These are phyloP conservation scores for Raddia guianensis DNA, from an alignment of 176 grass and related monocot genomes.

Conservation along the genomic window DNA sequence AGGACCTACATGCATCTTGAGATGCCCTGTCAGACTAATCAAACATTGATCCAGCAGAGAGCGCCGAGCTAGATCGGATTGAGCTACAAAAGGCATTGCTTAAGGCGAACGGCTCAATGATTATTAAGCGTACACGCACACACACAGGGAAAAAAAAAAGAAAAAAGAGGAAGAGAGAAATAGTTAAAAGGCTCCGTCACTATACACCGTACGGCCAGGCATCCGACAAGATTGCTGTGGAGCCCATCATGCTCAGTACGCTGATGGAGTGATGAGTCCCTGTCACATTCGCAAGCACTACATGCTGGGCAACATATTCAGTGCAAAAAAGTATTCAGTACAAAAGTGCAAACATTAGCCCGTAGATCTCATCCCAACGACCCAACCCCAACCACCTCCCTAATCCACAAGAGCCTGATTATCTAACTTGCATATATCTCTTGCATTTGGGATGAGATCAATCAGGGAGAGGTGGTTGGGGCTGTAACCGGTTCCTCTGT, in stretches of 20 bases:
- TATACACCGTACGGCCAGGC: background rate
- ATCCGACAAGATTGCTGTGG: conserved; percentile 37
- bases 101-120: conserved; percentile 25
- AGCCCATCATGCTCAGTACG: conserved; percentile 28
- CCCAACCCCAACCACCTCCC: no score
- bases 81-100: background rate
- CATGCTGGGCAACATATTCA: no score
- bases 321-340: no score
- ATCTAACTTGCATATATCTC: no score
- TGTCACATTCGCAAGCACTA: conserved; percentile 8
- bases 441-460: no score
- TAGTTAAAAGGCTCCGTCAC: conserved; percentile 24
- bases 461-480: no score
- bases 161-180: no score
- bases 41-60: background rate
- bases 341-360: no score
- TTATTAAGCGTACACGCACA: background rate
- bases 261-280: conserved; percentile 34
- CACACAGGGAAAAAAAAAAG: background rate
- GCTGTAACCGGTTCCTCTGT: no score
- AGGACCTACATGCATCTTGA: conserved; percentile 21
- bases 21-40: background rate
- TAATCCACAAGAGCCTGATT: no score
- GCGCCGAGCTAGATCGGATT: background rate
- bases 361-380: no score